Evolutionary conservation across 306 rosid genomes (phyloP).

Genomic region (Trichosanthes cucumerina): DNA sequence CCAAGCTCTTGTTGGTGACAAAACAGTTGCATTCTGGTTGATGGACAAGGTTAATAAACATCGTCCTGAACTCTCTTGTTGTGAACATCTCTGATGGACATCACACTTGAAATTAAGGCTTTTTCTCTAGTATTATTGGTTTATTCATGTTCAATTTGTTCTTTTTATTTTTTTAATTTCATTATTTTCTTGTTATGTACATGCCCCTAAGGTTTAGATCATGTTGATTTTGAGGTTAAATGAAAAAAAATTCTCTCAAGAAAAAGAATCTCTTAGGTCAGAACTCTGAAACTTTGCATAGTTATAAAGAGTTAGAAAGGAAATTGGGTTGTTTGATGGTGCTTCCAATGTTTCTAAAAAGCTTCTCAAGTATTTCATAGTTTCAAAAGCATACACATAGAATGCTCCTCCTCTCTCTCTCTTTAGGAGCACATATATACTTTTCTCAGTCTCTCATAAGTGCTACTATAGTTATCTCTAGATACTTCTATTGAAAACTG

Average conservation of each 20-base stretch:
- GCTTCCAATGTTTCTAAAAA: not conserved
- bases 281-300: not conserved
- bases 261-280: not conserved
- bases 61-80: slow-evolving; percentile 8
- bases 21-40: slow-evolving; percentile 97
- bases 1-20: slow-evolving; percentile 99
- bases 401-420: too few species aligned
- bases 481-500: not conserved
- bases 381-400: not conserved
- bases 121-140: slow-evolving; percentile 5
- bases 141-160: not conserved
- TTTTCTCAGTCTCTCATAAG: not conserved
- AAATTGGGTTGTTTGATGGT: not conserved
- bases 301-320: not conserved
- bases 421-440: not conserved
- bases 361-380: not conserved
- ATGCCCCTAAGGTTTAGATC: not conserved
- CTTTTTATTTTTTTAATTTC: not conserved
- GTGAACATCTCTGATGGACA: slow-evolving; percentile 8
- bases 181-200: not conserved
- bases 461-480: not conserved
- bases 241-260: not conserved
- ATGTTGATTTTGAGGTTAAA: not conserved
- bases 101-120: not conserved
- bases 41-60: slow-evolving; percentile 78